These are phyloP conservation scores for Aspergillus transmontanensis DNA, from an alignment of 2,329 filamentous ascomycete species.

Conservation along the genomic window DNA sequence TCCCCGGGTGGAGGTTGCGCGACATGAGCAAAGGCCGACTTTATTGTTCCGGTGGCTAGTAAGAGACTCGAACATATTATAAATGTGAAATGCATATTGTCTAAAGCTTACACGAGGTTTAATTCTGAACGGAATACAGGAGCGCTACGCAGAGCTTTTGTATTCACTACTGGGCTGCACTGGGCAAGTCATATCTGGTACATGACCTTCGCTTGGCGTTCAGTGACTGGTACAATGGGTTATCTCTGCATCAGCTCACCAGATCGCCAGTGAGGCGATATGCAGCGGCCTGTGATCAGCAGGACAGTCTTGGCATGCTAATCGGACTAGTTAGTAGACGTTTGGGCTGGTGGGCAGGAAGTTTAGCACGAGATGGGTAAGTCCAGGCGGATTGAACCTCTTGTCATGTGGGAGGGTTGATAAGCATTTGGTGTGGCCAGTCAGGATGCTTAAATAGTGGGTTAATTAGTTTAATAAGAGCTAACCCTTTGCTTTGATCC, in stretches of 20 bases:
- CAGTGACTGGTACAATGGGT: not conserved
- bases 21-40: conserved; percentile 17
- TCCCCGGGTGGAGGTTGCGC: conserved; percentile 20
- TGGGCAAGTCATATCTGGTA: not conserved
- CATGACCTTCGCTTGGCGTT: not conserved
- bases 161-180: not conserved
- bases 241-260: not conserved
- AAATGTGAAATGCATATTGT: conserved; percentile 1
- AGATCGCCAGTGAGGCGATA: conserved; percentile 1
- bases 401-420: not conserved
- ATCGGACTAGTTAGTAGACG: not conserved
- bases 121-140: not conserved
- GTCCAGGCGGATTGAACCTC: conserved; percentile 13
- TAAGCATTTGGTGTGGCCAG: conserved; percentile 4
- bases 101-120: not conserved
- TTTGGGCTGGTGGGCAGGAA: not conserved
- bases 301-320: conserved; percentile 7
- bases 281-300: not conserved
- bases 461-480: not conserved
- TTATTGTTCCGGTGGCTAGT: not conserved
- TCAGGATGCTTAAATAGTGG: not conserved
- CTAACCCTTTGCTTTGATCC: not conserved
- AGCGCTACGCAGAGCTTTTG: not conserved
- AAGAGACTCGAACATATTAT: not conserved
- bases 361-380: conserved; percentile 13